Percentiles rank a stretch among this genome's conserved stretches.
These are phyloP conservation scores for Penicillium sclerotiorum DNA, from an alignment of 2,329 filamentous ascomycete species.

Conservation along the genomic window DNA sequence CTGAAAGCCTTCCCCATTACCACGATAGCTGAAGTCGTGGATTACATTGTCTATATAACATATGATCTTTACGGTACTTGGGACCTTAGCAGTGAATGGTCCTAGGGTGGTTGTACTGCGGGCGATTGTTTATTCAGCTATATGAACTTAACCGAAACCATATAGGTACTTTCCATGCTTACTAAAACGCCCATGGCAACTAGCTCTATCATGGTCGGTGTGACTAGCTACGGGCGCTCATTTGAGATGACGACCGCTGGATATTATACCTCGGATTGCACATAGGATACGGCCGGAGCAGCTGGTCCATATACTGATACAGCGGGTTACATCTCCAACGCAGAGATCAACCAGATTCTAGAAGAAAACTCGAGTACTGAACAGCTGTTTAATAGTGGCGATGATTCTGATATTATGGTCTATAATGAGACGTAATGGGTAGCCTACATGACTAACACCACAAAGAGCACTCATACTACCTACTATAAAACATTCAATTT, in stretches of 20 bases:
- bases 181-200: constrained; percentile 4
- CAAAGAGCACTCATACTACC: constrained; percentile 23
- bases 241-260: not conserved
- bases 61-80: constrained; percentile 38
- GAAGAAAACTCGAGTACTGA: not conserved
- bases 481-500: constrained; percentile 28
- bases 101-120: not conserved
- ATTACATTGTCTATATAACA: constrained; percentile 45
- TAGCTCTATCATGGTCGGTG: constrained; percentile 1
- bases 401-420: constrained; percentile 30
- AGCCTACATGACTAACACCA: constrained; percentile 33
- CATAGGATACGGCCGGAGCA: not conserved
- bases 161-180: constrained; percentile 25
- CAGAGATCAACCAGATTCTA: constrained; percentile 20
- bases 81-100: not conserved
- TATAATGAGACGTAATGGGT: constrained; percentile 38
- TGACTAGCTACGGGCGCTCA: constrained; percentile 4
- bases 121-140: constrained; percentile 29
- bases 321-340: constrained; percentile 4
- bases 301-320: constrained; percentile 4
- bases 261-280: not conserved
- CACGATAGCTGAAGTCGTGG: constrained; percentile 29
- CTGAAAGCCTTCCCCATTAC: constrained; percentile 34
- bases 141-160: constrained; percentile 44
- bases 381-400: not conserved